Percentiles rank a stretch among this genome's conserved stretches.
phyloP scores from a whole-genome alignment of 202 grass and related monocot species.

The Bolboschoenoplectus hybrid region DNA sequence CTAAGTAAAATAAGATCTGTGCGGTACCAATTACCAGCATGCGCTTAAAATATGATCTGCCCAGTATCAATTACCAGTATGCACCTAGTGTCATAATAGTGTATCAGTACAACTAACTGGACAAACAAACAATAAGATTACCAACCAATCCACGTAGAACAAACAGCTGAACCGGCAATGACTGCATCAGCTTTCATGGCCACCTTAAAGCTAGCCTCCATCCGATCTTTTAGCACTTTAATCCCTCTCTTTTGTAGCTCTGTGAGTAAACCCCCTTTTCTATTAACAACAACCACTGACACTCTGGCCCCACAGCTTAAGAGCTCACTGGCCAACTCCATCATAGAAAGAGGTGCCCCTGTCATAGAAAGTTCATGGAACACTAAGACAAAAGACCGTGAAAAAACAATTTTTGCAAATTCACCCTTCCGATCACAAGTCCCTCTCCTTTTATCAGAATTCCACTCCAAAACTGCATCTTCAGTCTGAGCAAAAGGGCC shows the following conservation, averaged over 20 bases:
- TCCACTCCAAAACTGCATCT: constrained; percentile 48
- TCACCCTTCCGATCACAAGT: constrained; percentile 44
- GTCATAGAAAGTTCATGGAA: constrained; percentile 63
- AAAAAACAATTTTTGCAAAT: constrained; percentile 45
- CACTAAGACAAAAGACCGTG: constrained; percentile 50
- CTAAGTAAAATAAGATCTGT: background rate
- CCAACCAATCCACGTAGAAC: constrained; percentile 60
- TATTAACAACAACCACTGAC: constrained; percentile 45
- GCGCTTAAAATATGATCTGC: background rate
- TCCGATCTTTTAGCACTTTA: constrained; percentile 51
- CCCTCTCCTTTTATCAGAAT: constrained; percentile 43
- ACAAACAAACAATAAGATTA: constrained; percentile 24
- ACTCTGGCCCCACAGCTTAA: constrained; percentile 50
- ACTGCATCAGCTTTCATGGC: constrained; percentile 52
- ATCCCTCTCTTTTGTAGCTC: constrained; percentile 57
- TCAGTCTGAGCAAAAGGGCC: constrained; percentile 52
- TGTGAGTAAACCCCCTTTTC: constrained; percentile 46
- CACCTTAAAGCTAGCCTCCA: constrained; percentile 40
- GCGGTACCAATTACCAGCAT: background rate
- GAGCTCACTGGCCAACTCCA: constrained; percentile 55
- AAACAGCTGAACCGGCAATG: constrained; percentile 57
- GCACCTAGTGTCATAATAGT: background rate
- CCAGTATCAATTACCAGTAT: background rate
- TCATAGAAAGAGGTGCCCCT: constrained; percentile 55
- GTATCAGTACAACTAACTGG: background rate